Conservation (phyloP, 257 asterid genomes). For the Solanum phureja region DNA sequence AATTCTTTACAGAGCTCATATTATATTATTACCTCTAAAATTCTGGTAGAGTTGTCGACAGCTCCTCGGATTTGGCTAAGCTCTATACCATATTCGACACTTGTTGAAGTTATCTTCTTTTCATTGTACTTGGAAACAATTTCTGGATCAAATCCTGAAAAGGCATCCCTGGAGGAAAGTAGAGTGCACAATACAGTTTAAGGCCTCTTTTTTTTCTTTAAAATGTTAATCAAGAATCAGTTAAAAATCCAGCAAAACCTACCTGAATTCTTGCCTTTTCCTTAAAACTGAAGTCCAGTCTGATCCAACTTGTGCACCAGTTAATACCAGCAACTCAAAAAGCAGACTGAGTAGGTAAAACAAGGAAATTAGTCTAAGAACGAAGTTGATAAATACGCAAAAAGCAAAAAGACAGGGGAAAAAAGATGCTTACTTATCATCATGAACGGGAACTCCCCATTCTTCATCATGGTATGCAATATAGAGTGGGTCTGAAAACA, state of each 20-base stretch:
- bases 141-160: conserved; percentile 54
- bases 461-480: conserved; percentile 75
- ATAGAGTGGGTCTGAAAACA: conserved; percentile 48
- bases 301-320: conserved; percentile 86
- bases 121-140: conserved; percentile 47
- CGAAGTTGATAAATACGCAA: too few relatives aligned
- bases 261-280: conserved; percentile 50
- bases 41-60: conserved; percentile 64
- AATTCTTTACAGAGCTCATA: not conserved
- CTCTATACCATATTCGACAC: conserved; percentile 38
- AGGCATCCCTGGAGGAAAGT: conserved; percentile 44
- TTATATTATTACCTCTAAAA: conserved; percentile 41
- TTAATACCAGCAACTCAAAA: conserved; percentile 59
- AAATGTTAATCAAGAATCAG: not conserved
- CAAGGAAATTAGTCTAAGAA: not conserved
- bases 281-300: conserved; percentile 70
- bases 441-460: conserved; percentile 86
- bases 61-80: conserved; percentile 62
- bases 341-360: conserved; percentile 33
- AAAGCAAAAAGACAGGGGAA: not conserved
- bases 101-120: conserved; percentile 42
- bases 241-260: not conserved
- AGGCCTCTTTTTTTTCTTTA: not conserved
- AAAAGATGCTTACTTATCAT: conserved; percentile 43
- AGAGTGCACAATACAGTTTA: not conserved